Base-by-base conservation (phyloP, 495 filamentous ascomycete species). In the Podospora comata region DNA sequence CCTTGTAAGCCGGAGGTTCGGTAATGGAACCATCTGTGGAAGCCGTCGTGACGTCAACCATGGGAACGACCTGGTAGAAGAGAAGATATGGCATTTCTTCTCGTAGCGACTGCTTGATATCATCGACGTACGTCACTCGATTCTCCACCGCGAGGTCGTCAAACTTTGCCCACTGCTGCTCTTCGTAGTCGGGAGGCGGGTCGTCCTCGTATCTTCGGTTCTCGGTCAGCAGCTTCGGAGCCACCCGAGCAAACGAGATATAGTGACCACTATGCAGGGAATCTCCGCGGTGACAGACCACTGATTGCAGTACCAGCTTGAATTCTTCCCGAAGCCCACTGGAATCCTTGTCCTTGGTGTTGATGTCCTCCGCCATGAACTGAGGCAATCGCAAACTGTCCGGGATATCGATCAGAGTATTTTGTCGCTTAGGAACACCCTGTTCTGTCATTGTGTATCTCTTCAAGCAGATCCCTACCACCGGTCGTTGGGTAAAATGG, bases 221-320 rank as follows among this genome's bases (percentile, higher is more conserved):
- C 48, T 85, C 83, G 9, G 79, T 84, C 23, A 85, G 73, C 6
- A 85, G 78, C 67, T 83, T 85, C n/a, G 81, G 85, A 13, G 83
- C 85, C 0, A 90, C 89, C 15, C 93, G 87, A 64, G 92, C 88
- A 68, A 96, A 88, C 16, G 92, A 81, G 58, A 97, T 86, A 72
- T 99, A 99, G 72, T 99, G 95, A 0, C 95, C 95, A 2, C 91
- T 92, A 75, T 96, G 86, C n/a, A 96, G 84, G 0, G 92, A 94
- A 60, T 89, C 88, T 0, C 95, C 95, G 34, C 92, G 87, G 76
- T 99, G 95, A 73, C 95, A 97, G 27, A 99, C 88, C 26, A 95
- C 86, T 3, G 92, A 92, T 73, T 97, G 93, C 30, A 99, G 82
- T 1, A 89, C 89, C 3, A 99, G 85, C 74, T 97, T 97, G 80